A percentile compares a stretch with the other conserved stretches of the same genome.
These are phyloP conservation scores for Arabidopsis lyrata DNA, from an alignment of 441 rosid genomes.

Conservation along the genomic window DNA sequence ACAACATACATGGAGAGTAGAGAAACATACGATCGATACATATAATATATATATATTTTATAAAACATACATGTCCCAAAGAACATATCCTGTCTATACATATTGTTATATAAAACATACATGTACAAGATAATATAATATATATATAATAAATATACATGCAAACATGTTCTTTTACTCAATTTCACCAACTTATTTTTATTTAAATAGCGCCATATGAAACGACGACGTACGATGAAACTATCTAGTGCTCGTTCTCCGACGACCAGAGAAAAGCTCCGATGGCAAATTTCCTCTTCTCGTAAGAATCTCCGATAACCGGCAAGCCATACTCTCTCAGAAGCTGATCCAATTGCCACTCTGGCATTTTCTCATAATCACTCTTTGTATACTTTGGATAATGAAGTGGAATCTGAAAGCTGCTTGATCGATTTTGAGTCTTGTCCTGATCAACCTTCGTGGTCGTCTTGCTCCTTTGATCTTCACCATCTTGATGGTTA, in stretches of 20 bases:
- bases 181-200: conserved; percentile 17
- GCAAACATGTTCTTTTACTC: conserved; percentile 2
- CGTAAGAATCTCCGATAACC: conserved; percentile 44
- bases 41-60: background rate
- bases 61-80: background rate
- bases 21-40: conserved; percentile 14
- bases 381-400: conserved; percentile 55
- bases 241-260: conserved; percentile 26
- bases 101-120: conserved; percentile 9
- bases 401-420: conserved; percentile 58
- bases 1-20: conserved; percentile 27
- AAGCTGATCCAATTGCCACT: conserved; percentile 58
- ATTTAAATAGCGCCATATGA: background rate
- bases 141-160: too few species aligned
- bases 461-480: conserved; percentile 13
- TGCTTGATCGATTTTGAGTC: conserved; percentile 9
- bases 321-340: conserved; percentile 53
- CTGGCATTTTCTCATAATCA: conserved; percentile 58
- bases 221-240: background rate
- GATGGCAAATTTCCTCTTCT: conserved; percentile 55
- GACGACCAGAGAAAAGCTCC: conserved; percentile 60
- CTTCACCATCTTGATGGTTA: conserved; percentile 7
- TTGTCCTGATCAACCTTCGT: background rate
- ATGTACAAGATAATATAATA: background rate
- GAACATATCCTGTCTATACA: too few species aligned